Evolutionary conservation across 805 yeast genomes (phyloP), one percentile per base, ranked within the genome.

Genomic region (Candida boleticola): DNA sequence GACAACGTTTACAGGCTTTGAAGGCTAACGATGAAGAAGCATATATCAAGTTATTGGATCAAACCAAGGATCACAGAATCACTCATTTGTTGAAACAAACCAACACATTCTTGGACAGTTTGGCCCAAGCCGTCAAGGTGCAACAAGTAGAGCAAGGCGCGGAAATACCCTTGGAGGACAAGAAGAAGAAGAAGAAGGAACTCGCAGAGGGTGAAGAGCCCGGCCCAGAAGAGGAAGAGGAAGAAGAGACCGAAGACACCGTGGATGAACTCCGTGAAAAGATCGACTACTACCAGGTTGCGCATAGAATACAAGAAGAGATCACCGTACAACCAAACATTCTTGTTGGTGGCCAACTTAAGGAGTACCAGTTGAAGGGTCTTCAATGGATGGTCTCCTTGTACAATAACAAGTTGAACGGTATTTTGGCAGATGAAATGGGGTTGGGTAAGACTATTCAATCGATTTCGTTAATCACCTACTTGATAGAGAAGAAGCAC

Each of bases 21-120:
- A 85, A 83, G 61, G 86, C 90, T 14, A 85, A 86, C 60, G 95
- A 86, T 68, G 95, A 86, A 63, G 95, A 86, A 58, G 93, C 93
- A 2, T 86, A 86, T 67, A 76, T 86, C 60, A 85, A 85, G 57
- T 76, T 86, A 55, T 74, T 86, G 60, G 93, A 86, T 60, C 89
- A 85, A 63, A 86, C 95, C 3, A 86, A 86, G 60, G 95, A 86
- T 66, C 85, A 88, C 32, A 80, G 95, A 77, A 83, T 86, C 53
- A 85, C 93, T 1, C 95, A 86, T 63, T 73, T 86, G 60, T 75
- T 86, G 59, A 83, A 74, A 55, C 95, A 86, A 61, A 86, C 95
- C 7, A 86, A 86, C 60, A 64, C 75, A 13, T 86, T 86, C 64
- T 79, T 86, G 66, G 89, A 82, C 51, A 76, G 90, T 25, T 74